A percentile compares a stretch with the other conserved stretches of the same genome.
phyloP scores from a whole-genome alignment of 2,329 filamentous ascomycete genomes.

The Colletotrichum agaves region DNA sequence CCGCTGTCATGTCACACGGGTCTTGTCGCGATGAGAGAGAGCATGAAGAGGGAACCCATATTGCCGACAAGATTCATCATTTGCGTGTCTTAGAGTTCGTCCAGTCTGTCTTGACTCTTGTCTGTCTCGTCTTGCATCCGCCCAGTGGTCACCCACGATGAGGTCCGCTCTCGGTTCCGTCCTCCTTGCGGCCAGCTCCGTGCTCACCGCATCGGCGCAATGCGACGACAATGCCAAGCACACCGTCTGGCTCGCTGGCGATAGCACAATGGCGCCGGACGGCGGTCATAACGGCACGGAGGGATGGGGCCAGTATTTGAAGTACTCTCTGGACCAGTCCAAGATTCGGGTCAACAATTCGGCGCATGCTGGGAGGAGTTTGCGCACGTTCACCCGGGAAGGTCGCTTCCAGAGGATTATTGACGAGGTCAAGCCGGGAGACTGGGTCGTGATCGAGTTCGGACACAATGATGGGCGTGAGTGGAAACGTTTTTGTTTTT shows the following conservation, averaged over 20 bases:
- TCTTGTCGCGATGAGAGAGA: background rate
- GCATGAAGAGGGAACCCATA: background rate
- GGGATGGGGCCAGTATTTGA: constrained; percentile 74
- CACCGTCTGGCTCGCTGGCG: constrained; percentile 68
- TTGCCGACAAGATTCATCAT: background rate
- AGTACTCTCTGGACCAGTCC: constrained; percentile 52
- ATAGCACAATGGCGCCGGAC: constrained; percentile 67
- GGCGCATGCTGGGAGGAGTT: constrained; percentile 74
- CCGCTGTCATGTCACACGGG: constrained; percentile 5
- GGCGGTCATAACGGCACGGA: constrained; percentile 54
- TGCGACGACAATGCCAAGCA: constrained; percentile 3
- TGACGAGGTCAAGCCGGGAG: constrained; percentile 62
- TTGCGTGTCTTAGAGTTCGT: fast-evolving
- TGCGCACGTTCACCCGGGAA: constrained; percentile 74
- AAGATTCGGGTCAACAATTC: constrained; percentile 63
- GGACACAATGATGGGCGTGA: constrained; percentile 76
- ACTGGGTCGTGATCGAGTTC: constrained; percentile 77
- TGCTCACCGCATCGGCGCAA: constrained; percentile 10
- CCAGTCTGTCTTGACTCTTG: background rate
- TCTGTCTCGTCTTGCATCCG: background rate
- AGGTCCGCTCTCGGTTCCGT: background rate
- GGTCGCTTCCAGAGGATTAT: constrained; percentile 70
- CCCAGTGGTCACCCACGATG: background rate
- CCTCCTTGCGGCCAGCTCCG: background rate
- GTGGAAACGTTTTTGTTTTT: background rate